A percentile compares a stretch with the other conserved stretches of the same genome.
These are phyloP conservation scores for Prunus campanulata DNA, from an alignment of 306 rosid genomes.

Conservation along the genomic window DNA sequence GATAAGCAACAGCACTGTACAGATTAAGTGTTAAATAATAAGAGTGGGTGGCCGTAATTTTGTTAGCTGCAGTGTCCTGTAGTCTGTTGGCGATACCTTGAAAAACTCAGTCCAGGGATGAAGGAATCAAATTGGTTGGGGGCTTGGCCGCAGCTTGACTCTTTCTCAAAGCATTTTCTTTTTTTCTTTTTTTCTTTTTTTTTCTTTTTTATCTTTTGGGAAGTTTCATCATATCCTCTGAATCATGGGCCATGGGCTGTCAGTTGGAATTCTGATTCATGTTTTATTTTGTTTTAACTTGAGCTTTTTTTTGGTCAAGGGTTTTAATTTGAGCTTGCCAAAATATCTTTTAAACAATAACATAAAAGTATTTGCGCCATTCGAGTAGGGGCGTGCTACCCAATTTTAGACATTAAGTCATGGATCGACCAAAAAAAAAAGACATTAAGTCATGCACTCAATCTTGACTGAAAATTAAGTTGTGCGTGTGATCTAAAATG, in stretches of 20 bases:
- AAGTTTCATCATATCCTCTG: not conserved
- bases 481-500: too few relatives aligned
- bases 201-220: not conserved
- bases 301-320: too few relatives aligned
- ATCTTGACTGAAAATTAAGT: too few relatives aligned
- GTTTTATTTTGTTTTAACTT: not conserved
- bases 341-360: too few relatives aligned
- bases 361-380: too few relatives aligned
- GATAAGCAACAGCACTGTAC: not conserved
- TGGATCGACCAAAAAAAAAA: too few relatives aligned
- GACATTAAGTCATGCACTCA: too few relatives aligned
- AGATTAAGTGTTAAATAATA: not conserved
- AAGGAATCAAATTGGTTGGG: conserved; percentile 5
- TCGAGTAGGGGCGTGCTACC: too few relatives aligned
- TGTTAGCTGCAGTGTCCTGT: conserved; percentile 2
- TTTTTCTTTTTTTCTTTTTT: not conserved
- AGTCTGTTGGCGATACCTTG: not conserved
- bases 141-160: not conserved
- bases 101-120: conserved; percentile 1
- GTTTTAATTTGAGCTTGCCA: not conserved
- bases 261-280: not conserved
- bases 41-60: not conserved
- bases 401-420: too few relatives aligned
- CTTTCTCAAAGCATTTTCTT: not conserved
- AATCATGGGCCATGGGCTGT: not conserved